phyloP scores from a whole-genome alignment of 495 filamentous ascomycete species.

The Amniculicola lignicola region DNA sequence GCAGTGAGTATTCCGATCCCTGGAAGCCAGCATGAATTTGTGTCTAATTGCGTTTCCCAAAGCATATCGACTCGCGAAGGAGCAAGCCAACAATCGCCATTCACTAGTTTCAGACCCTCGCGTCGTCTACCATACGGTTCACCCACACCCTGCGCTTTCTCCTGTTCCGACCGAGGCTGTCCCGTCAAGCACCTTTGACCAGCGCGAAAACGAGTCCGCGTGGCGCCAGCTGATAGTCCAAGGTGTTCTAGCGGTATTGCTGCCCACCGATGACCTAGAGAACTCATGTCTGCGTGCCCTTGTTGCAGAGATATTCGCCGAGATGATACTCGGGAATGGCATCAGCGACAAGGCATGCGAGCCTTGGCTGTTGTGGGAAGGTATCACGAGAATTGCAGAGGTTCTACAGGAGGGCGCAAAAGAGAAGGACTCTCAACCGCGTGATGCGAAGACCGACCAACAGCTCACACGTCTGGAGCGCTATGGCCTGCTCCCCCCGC shows the following conservation, averaged over 20 bases:
- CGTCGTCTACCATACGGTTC: conserved; percentile 77
- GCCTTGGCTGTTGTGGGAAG: conserved; percentile 81
- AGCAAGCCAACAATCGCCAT: conserved; percentile 51
- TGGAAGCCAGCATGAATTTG: conserved; percentile 10
- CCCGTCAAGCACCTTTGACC: conserved; percentile 52
- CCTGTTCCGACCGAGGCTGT: conserved; percentile 62
- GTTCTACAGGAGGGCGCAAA: conserved; percentile 28
- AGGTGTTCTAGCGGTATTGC: conserved; percentile 70
- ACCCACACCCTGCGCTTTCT: conserved; percentile 73
- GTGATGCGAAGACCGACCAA: conserved; percentile 20
- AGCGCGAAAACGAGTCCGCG: conserved; percentile 69
- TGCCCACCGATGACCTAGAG: conserved; percentile 89
- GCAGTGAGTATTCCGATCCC: conserved; percentile 55
- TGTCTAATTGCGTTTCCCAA: conserved; percentile 14
- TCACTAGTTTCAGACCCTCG: conserved; percentile 58
- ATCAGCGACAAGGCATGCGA: conserved; percentile 75
- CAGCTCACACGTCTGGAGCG: conserved; percentile 38
- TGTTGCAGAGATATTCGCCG: conserved; percentile 78
- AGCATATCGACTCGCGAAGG: conserved; percentile 44
- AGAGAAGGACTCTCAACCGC: conserved; percentile 17
- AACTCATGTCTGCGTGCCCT: conserved; percentile 78
- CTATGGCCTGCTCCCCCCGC: conserved; percentile 38
- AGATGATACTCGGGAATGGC: conserved; percentile 76
- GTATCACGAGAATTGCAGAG: conserved; percentile 62
- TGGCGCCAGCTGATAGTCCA: conserved; percentile 81